Conservation (phyloP, 768 basidiomycete species). For the Leccinum rimulosum region DNA sequence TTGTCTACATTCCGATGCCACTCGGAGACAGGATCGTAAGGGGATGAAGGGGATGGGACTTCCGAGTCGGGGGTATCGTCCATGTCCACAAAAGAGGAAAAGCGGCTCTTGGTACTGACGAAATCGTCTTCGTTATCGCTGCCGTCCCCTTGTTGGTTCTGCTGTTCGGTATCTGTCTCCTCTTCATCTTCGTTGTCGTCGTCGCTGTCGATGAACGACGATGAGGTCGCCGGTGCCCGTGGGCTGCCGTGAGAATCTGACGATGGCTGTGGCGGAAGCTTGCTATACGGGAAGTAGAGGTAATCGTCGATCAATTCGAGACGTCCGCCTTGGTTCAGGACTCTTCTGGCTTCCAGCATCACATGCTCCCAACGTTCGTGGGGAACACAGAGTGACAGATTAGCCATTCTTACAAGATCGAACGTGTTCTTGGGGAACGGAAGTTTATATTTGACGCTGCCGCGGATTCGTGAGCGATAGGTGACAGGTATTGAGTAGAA, state of each 20-base stretch:
- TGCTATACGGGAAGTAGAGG: constrained; percentile 58
- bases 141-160: constrained; percentile 5
- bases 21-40: constrained; percentile 29
- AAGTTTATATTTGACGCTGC: constrained; percentile 51
- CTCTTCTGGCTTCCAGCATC: constrained; percentile 57
- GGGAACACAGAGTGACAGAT: constrained; percentile 62
- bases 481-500: neutral
- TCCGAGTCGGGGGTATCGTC: constrained; percentile 10
- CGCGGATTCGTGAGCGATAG: constrained; percentile 14
- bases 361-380: constrained; percentile 57
- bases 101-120: constrained; percentile 30
- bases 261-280: constrained; percentile 20
- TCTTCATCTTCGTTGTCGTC: constrained; percentile 18
- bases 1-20: constrained; percentile 42
- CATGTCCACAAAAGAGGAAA: constrained; percentile 24
- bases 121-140: constrained; percentile 27
- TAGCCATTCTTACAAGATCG: constrained; percentile 73
- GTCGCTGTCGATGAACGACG: constrained; percentile 21
- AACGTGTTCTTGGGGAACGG: constrained; percentile 65
- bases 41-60: constrained; percentile 5
- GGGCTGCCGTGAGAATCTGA: constrained; percentile 1
- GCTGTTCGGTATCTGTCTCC: constrained; percentile 17
- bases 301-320: constrained; percentile 77
- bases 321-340: constrained; percentile 58
- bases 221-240: constrained; percentile 5